Percentiles rank a stretch among this genome's conserved stretches.
These are phyloP conservation scores for Zizania latifolia DNA, from an alignment of 176 grass and related monocot genomes.

Conservation along the genomic window DNA sequence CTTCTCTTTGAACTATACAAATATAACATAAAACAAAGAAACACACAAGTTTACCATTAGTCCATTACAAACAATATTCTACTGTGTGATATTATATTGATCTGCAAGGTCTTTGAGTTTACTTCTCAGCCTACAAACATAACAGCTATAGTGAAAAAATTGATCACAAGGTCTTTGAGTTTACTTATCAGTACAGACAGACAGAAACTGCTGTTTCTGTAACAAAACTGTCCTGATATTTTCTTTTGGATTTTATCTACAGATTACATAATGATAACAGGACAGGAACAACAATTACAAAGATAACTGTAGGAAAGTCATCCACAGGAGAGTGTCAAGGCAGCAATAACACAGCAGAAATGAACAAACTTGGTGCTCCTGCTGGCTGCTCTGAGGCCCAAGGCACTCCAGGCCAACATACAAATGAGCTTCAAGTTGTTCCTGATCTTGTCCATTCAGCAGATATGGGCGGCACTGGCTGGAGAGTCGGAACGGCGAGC, in stretches of 20 bases:
- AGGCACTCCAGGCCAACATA: constrained; percentile 25
- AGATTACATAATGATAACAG: constrained; percentile 61
- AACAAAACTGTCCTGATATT: not conserved
- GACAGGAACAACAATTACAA: constrained; percentile 35
- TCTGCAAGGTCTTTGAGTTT: no score
- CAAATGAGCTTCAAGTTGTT: constrained; percentile 5
- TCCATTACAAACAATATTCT: no score
- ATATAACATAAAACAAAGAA: no score
- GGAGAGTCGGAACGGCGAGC: no score
- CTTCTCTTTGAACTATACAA: no score
- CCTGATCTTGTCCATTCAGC: constrained; percentile 19
- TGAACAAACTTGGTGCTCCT: constrained; percentile 27
- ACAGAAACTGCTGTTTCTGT: constrained; percentile 16
- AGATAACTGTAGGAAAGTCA: constrained; percentile 27
- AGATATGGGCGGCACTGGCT: no score
- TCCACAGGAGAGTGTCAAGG: constrained; percentile 14
- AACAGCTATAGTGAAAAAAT: no score
- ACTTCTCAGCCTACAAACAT: no score
- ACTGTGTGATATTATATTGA: no score
- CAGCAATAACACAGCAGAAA: not conserved
- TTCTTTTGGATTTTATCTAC: constrained; percentile 29
- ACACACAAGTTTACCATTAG: no score
- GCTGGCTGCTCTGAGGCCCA: constrained; percentile 7
- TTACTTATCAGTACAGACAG: no score
- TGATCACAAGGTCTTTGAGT: no score